Percentiles rank a stretch among this genome's conserved stretches.
phyloP scores from a whole-genome alignment of 108 stramenopile species.

The Epipyxis sp. region DNA sequence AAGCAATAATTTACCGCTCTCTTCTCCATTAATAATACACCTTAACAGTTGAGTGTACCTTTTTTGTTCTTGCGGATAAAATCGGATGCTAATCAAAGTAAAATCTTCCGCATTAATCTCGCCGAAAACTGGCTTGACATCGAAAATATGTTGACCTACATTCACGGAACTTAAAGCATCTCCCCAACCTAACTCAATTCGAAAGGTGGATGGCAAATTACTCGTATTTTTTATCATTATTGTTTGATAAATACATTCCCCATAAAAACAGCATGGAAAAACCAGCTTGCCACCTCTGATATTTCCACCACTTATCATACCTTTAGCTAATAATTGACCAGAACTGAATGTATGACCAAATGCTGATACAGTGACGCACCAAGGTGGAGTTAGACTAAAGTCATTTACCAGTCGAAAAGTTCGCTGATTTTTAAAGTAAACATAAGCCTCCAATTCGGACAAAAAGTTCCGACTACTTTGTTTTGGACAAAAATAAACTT shows the following conservation, averaged over 20 bases:
- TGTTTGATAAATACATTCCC: constrained; percentile 57
- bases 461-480: constrained; percentile 51
- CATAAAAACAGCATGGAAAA: constrained; percentile 55
- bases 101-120: constrained; percentile 51
- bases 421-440: constrained; percentile 58
- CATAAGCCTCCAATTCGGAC: constrained; percentile 53
- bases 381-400: constrained; percentile 56
- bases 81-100: constrained; percentile 35
- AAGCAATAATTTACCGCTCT: neutral
- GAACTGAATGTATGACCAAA: constrained; percentile 55
- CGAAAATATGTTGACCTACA: constrained; percentile 32
- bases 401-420: constrained; percentile 65
- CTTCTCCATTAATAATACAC: constrained; percentile 33
- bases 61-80: constrained; percentile 15
- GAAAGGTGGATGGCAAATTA: constrained; percentile 51
- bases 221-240: constrained; percentile 50
- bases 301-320: constrained; percentile 27
- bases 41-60: neutral
- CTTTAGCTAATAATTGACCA: constrained; percentile 54
- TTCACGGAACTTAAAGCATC: neutral
- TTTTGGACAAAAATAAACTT: constrained; percentile 45
- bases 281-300: constrained; percentile 35
- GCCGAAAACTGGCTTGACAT: constrained; percentile 48
- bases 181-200: constrained; percentile 15
- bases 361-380: constrained; percentile 47